phyloP scores from a whole-genome alignment of 2,329 filamentous ascomycete species.

The Aspergillus caelatus region DNA sequence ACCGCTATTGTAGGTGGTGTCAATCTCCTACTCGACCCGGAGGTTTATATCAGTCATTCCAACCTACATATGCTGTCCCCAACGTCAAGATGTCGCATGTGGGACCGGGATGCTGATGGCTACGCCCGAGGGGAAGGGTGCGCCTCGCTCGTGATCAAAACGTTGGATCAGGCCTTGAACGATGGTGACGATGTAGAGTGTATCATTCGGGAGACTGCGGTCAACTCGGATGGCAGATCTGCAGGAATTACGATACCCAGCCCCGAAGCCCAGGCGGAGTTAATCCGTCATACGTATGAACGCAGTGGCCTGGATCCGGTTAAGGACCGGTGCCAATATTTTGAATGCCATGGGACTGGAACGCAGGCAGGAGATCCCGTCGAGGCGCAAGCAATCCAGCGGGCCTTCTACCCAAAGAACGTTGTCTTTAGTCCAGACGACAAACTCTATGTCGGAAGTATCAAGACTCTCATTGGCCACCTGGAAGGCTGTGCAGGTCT shows the following conservation, averaged over 20 bases:
- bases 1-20: slow-evolving; percentile 28
- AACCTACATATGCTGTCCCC: slow-evolving; percentile 53
- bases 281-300: slow-evolving; percentile 45
- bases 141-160: slow-evolving; percentile 55
- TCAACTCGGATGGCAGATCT: slow-evolving; percentile 42
- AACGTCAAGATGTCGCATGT: slow-evolving; percentile 52
- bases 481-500: slow-evolving; percentile 38
- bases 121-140: slow-evolving; percentile 59
- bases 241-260: slow-evolving; percentile 41
- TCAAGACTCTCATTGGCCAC: slow-evolving; percentile 40
- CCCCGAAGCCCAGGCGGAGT: slow-evolving; percentile 38
- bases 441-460: slow-evolving; percentile 27
- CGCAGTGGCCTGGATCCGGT: slow-evolving; percentile 41
- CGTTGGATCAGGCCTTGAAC: slow-evolving; percentile 49
- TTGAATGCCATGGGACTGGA: slow-evolving; percentile 53
- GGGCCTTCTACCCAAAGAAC: slow-evolving; percentile 20
- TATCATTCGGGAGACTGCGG: slow-evolving; percentile 37
- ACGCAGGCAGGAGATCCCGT: slow-evolving; percentile 36
- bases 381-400: slow-evolving; percentile 31
- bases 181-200: slow-evolving; percentile 51
- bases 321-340: slow-evolving; percentile 42
- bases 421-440: slow-evolving; percentile 9
- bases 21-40: slow-evolving; percentile 32
- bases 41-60: slow-evolving; percentile 35
- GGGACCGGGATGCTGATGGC: slow-evolving; percentile 51